These are phyloP conservation scores for Protomyces arabidopsidicola DNA, from an alignment of 1,139 yeast genomes.

Conservation along the genomic window DNA sequence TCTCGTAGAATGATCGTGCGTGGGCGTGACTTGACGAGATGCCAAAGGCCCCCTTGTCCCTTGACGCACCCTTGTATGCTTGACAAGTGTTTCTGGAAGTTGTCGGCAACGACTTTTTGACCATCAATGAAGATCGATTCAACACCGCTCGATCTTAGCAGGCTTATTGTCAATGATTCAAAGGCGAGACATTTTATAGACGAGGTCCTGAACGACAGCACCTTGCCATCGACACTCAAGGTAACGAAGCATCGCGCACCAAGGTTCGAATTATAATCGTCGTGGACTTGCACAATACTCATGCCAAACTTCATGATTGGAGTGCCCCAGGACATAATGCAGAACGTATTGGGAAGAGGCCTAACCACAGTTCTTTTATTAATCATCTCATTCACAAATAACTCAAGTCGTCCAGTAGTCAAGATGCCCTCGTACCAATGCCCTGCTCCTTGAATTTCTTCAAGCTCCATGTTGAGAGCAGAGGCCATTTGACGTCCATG, in stretches of 20 bases:
- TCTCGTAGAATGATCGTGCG: not conserved
- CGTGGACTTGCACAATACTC: not conserved
- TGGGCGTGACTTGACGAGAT: not conserved
- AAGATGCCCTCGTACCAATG: constrained; percentile 6
- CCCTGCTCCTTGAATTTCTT: not conserved
- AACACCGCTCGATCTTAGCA: not conserved
- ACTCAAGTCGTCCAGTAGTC: not conserved
- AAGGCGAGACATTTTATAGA: not conserved
- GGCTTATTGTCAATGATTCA: not conserved
- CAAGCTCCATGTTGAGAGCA: not conserved
- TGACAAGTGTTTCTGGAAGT: not conserved
- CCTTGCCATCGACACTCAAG: not conserved
- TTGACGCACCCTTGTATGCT: not conserved
- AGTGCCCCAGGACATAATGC: constrained; percentile 1
- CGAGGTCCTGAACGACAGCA: not conserved
- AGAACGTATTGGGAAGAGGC: not conserved
- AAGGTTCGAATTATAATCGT: not conserved
- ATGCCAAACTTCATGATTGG: not conserved
- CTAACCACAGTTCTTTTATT: not conserved
- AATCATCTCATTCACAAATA: constrained; percentile 1
- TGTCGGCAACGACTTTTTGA: not conserved
- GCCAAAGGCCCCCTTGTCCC: not conserved
- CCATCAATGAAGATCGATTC: not conserved
- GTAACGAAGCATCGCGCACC: not conserved
- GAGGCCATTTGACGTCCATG: constrained; percentile 5